Percentiles rank a stretch among this genome's conserved stretches.
phyloP scores from a whole-genome alignment of 768 basidiomycete genomes.

The Ramaria rubella region DNA sequence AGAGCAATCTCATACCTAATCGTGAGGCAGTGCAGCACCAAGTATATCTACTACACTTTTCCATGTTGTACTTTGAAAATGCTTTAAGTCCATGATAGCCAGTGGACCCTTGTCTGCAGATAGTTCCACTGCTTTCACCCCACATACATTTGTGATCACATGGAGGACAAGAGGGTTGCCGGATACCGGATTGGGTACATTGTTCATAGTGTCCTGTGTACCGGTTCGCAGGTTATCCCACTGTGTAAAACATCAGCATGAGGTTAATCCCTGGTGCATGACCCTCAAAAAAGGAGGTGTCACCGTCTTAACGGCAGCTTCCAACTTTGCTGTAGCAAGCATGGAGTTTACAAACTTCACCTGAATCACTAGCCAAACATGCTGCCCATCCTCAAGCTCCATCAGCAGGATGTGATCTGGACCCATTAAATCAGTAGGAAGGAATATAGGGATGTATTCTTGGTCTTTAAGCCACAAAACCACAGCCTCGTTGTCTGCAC shows the following conservation, averaged over 20 bases:
- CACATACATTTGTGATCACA: not conserved
- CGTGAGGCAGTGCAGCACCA: no score
- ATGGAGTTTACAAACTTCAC: no score
- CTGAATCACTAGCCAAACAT: not conserved
- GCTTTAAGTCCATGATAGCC: not conserved
- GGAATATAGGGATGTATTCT: not conserved
- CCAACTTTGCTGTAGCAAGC: no score
- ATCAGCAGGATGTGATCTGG: not conserved
- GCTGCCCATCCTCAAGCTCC: not conserved
- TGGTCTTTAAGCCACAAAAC: not conserved
- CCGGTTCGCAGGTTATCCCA: not conserved
- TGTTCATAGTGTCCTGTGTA: not conserved
- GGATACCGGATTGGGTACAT: not conserved
- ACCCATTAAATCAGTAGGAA: not conserved
- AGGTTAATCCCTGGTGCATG: not conserved
- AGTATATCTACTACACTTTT: no score
- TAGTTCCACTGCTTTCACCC: not conserved
- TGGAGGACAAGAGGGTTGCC: not conserved
- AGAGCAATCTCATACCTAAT: no score
- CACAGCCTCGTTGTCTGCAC: not conserved
- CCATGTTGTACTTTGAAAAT: not conserved
- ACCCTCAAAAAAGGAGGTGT: not conserved
- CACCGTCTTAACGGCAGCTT: not conserved
- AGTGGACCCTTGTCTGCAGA: not conserved
- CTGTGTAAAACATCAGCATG: not conserved